Conservation (phyloP, 805 yeast species). For the Lipomyces starkeyi region DNA sequence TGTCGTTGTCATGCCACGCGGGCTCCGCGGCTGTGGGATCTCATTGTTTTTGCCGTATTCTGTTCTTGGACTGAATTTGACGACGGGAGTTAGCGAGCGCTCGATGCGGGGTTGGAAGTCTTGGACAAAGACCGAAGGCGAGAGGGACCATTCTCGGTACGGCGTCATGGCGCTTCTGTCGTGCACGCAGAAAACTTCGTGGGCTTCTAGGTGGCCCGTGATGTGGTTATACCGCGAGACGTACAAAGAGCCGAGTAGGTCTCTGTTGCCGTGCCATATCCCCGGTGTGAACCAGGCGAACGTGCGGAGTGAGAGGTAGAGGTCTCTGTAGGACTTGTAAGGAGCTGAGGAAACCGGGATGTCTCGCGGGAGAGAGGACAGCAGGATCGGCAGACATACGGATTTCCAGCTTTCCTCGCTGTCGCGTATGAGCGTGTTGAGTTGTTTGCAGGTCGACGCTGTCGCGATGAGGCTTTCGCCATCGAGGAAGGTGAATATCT, state of each 20-base stretch:
- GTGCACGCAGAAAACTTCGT: conserved; percentile 29
- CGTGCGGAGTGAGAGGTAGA: conserved; percentile 31
- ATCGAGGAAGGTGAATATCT: conserved; percentile 25
- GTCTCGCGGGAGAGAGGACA: conserved; percentile 20
- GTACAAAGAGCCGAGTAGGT: conserved; percentile 40
- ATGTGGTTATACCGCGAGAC: conserved; percentile 36
- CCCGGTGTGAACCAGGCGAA: conserved; percentile 42
- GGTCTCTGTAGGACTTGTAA: conserved; percentile 28
- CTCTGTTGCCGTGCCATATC: conserved; percentile 43
- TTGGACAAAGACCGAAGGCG: conserved; percentile 26
- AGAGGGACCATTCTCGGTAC: conserved; percentile 21
- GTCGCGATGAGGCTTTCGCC: conserved; percentile 34
- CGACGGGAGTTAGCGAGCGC: conserved; percentile 21
- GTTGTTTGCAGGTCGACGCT: conserved; percentile 32
- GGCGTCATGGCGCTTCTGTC: conserved; percentile 16
- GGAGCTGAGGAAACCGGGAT: conserved; percentile 32
- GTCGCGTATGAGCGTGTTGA: conserved; percentile 20
- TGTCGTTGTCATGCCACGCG: conserved; percentile 25
- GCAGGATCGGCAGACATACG: conserved; percentile 24
- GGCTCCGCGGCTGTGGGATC: conserved; percentile 21
- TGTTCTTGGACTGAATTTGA: conserved; percentile 21
- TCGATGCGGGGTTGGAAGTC: conserved; percentile 26
- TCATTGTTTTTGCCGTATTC: conserved; percentile 32
- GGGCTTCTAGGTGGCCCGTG: conserved; percentile 36
- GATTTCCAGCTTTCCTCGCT: conserved; percentile 38